Conservation (phyloP, 345 rosid genomes). For the Pugionium dolabratum region DNA sequence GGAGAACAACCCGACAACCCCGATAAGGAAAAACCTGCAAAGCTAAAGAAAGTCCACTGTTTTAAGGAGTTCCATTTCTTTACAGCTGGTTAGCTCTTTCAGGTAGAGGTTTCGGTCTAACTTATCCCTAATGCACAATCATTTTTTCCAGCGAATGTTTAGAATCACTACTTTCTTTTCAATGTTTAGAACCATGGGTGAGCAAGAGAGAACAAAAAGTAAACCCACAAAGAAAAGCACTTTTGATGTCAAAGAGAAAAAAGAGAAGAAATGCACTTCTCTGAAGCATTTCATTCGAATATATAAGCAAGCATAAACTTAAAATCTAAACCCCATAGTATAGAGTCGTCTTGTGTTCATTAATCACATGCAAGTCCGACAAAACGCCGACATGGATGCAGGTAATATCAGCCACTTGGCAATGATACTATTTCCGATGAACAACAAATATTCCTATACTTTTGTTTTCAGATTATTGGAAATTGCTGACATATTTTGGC, state of each 20-base stretch:
- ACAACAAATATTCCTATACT: conserved; percentile 14
- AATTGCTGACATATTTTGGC: conserved; percentile 8
- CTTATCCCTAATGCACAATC: neutral
- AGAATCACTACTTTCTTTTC: neutral
- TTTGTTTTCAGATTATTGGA: conserved; percentile 42
- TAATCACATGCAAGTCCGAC: conserved; percentile 16
- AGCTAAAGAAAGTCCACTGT: neutral
- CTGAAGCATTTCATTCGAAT: too few relatives aligned
- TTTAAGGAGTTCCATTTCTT: conserved; percentile 33
- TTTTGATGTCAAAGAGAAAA: neutral
- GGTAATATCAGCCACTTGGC: conserved; percentile 38
- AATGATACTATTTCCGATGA: conserved; percentile 33
- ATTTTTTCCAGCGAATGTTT: too few relatives aligned
- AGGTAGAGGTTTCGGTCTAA: neutral
- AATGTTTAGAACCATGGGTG: neutral
- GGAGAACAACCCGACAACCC: conserved; percentile 11
- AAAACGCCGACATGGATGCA: conserved; percentile 36
- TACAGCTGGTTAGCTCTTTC: conserved; percentile 29
- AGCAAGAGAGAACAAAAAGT: too few relatives aligned
- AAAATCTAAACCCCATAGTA: too few relatives aligned
- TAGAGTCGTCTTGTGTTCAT: neutral
- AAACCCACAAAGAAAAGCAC: too few relatives aligned
- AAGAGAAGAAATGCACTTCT: too few relatives aligned
- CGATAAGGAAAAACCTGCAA: conserved; percentile 25
- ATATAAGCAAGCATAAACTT: too few relatives aligned